These are phyloP conservation scores for Perkinsus chesapeaki DNA, from an alignment of 169 alveolate genomes.

Conservation along the genomic window DNA sequence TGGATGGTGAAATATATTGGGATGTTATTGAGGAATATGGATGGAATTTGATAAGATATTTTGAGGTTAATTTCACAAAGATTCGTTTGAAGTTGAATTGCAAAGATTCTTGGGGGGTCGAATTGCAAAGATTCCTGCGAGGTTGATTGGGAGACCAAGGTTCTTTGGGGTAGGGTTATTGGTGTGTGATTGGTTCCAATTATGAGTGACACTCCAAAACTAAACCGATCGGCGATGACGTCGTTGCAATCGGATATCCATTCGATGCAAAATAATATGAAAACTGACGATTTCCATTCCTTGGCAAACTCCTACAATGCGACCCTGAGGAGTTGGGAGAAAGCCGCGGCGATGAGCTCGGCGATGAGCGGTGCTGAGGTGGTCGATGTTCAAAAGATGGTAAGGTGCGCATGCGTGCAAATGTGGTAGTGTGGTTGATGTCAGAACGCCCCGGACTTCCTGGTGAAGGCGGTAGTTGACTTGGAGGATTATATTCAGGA, in stretches of 20 bases:
- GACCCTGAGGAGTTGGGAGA: background rate
- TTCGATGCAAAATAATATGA: conserved; percentile 35
- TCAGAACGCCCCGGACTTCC: conserved; percentile 32
- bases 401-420: background rate
- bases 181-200: background rate
- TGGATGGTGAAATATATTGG: too few relatives aligned
- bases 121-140: too few relatives aligned
- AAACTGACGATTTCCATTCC: conserved; percentile 26
- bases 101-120: too few relatives aligned
- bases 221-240: background rate
- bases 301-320: conserved; percentile 24
- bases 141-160: too few relatives aligned
- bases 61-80: too few relatives aligned
- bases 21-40: too few relatives aligned
- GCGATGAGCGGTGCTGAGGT: background rate
- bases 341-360: background rate
- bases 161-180: background rate
- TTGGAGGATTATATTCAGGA: conserved; percentile 11
- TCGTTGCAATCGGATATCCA: conserved; percentile 34
- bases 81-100: too few relatives aligned
- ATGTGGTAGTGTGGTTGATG: background rate
- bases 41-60: too few relatives aligned
- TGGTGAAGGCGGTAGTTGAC: conserved; percentile 27
- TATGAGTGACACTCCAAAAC: background rate
- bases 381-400: background rate